Percentiles rank a stretch among this genome's conserved stretches.
phyloP scores from a whole-genome alignment of 371 early-diverging fungal genomes.

The Actinomortierella ambigua region DNA sequence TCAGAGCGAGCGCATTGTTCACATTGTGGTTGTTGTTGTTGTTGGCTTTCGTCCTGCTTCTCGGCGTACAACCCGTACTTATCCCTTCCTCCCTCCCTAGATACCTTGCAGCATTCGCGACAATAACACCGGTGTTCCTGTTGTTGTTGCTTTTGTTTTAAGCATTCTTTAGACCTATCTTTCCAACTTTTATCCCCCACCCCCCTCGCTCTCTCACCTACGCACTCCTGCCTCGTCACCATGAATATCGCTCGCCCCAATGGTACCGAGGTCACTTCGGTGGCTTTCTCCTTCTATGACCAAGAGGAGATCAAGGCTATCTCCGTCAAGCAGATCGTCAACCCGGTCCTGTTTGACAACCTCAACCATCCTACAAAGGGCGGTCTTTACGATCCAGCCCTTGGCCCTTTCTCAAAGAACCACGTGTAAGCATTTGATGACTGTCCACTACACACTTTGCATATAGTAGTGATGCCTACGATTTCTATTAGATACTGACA shows the following conservation, averaged over 20 bases:
- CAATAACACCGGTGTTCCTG: no score
- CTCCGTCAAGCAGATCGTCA: constrained; percentile 93
- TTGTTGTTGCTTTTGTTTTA: no score
- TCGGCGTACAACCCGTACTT: no score
- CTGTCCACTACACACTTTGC: no score
- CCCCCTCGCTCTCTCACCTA: not conserved
- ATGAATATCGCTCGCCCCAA: constrained; percentile 77
- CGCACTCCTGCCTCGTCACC: not conserved
- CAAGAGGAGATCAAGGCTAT: constrained; percentile 92
- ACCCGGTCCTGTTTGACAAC: constrained; percentile 91
- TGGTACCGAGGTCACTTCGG: constrained; percentile 69
- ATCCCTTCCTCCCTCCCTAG: no score
- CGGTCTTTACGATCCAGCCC: constrained; percentile 95
- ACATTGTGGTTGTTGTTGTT: no score
- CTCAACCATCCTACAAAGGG: constrained; percentile 91
- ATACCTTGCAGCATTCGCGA: no score
- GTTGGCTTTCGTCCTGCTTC: no score
- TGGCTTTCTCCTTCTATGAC: constrained; percentile 91
- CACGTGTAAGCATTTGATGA: constrained; percentile 64
- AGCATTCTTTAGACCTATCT: no score
- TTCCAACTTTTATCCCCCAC: not conserved
- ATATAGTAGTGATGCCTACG: not conserved
- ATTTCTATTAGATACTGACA: not conserved
- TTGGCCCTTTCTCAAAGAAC: constrained; percentile 91
- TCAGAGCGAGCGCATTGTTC: no score